These are phyloP conservation scores for Coccinonectria pachysandricola DNA, from an alignment of 2,329 filamentous ascomycete species.

Conservation along the genomic window DNA sequence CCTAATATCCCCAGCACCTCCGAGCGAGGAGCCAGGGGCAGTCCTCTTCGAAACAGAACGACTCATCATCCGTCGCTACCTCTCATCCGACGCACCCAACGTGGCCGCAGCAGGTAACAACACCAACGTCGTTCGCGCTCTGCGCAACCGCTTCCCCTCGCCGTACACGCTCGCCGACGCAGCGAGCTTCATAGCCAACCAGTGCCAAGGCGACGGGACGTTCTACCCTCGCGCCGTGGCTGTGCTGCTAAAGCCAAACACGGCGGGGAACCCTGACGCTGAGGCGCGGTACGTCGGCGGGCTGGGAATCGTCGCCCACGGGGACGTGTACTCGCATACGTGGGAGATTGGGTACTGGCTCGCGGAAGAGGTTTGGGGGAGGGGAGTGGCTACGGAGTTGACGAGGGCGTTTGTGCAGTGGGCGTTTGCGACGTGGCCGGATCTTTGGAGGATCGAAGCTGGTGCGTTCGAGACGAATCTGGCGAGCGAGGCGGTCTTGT, in stretches of 20 bases:
- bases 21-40: conserved; percentile 18
- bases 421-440: conserved; percentile 32
- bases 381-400: conserved; percentile 34
- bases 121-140: conserved; percentile 24
- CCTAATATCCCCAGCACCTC: conserved; percentile 15
- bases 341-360: conserved; percentile 42
- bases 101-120: conserved; percentile 28
- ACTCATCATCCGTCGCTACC: conserved; percentile 31
- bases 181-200: conserved; percentile 24
- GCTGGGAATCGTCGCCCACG: conserved; percentile 27
- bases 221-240: conserved; percentile 23
- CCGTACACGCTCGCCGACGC: conserved; percentile 35
- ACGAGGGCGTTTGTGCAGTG: conserved; percentile 29
- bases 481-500: conserved; percentile 33
- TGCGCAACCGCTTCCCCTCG: conserved; percentile 35
- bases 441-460: conserved; percentile 33
- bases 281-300: conserved; percentile 26
- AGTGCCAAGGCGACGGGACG: conserved; percentile 8
- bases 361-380: conserved; percentile 32
- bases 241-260: conserved; percentile 24
- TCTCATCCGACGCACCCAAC: conserved; percentile 26
- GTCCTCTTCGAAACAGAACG: conserved; percentile 23
- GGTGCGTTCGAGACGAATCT: conserved; percentile 26
- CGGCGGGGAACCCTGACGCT: conserved; percentile 15
- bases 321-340: conserved; percentile 31